Percentiles rank a stretch among this genome's conserved stretches.
These are phyloP conservation scores for Daldinia eschscholtzii DNA, from an alignment of 2,329 filamentous ascomycete genomes.

Conservation along the genomic window DNA sequence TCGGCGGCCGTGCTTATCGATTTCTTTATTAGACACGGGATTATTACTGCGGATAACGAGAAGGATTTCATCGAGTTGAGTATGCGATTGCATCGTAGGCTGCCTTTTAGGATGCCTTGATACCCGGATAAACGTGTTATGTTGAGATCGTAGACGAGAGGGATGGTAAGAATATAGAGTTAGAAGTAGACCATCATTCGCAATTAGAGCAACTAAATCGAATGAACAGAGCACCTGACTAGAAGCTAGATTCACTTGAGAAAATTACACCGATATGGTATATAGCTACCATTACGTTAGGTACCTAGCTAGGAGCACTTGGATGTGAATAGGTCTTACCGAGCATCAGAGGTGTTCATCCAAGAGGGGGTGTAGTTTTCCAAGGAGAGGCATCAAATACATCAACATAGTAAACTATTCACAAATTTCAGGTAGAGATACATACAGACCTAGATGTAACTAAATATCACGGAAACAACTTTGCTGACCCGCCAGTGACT, in stretches of 20 bases:
- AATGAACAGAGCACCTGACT: background rate
- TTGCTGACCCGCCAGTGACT: too few species aligned
- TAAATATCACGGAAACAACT: too few species aligned
- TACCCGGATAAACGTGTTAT: background rate
- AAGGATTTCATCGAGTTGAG: conserved; percentile 77
- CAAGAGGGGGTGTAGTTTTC: background rate
- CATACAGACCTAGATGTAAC: too few species aligned
- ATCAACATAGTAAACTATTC: background rate
- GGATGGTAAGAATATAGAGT: background rate
- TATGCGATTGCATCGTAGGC: conserved; percentile 58
- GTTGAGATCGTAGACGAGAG: background rate
- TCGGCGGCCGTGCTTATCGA: conserved; percentile 83
- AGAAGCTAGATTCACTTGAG: background rate
- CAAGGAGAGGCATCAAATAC: background rate
- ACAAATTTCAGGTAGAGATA: background rate
- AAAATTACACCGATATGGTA: background rate
- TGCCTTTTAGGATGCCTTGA: conserved; percentile 53
- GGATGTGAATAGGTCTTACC: too few species aligned
- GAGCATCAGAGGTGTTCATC: background rate
- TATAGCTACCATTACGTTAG: background rate
- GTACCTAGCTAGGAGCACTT: background rate
- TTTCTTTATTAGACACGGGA: conserved; percentile 82
- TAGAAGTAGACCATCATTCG: background rate
- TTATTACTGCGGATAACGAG: conserved; percentile 80
- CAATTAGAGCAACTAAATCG: background rate